These are phyloP conservation scores for Trametes pubescens DNA, from an alignment of 1,284 basidiomycete genomes.

Conservation along the genomic window DNA sequence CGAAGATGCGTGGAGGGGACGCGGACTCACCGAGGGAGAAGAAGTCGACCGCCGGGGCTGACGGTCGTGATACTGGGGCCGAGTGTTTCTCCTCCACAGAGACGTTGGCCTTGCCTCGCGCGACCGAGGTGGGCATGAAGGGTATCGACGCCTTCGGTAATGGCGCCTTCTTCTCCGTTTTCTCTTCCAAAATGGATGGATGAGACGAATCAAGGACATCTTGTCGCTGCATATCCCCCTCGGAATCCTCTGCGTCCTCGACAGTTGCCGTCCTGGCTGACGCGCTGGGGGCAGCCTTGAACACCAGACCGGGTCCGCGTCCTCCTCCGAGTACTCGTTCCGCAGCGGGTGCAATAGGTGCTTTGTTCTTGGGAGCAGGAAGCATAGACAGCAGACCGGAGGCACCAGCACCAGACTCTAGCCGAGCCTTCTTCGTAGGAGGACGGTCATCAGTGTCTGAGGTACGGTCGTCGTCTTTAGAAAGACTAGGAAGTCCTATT, in stretches of 20 bases:
- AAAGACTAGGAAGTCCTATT: constrained; percentile 68
- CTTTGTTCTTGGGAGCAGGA: constrained; percentile 74
- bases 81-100: constrained; percentile 61
- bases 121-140: constrained; percentile 66
- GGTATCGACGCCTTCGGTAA: constrained; percentile 52
- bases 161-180: constrained; percentile 37
- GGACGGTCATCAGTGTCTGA: constrained; percentile 50
- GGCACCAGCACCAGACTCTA: constrained; percentile 61
- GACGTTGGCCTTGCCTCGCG: constrained; percentile 65
- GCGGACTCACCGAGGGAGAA: constrained; percentile 61
- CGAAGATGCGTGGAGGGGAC: not conserved
- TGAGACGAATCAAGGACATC: constrained; percentile 22
- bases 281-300: constrained; percentile 48
- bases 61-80: constrained; percentile 39
- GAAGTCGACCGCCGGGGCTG: constrained; percentile 65
- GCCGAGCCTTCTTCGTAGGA: constrained; percentile 64
- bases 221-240: constrained; percentile 13
- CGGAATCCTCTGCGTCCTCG: constrained; percentile 37
- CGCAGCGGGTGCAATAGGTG: constrained; percentile 49
- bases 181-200: constrained; percentile 26
- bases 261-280: constrained; percentile 29
- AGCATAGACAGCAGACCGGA: constrained; percentile 78
- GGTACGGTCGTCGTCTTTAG: constrained; percentile 50
- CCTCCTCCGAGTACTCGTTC: constrained; percentile 73
- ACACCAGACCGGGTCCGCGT: constrained; percentile 64